A percentile compares a stretch with the other conserved stretches of the same genome.
Conservation (phyloP, 768 basidiomycete species). For the Hydnum rufescens region DNA sequence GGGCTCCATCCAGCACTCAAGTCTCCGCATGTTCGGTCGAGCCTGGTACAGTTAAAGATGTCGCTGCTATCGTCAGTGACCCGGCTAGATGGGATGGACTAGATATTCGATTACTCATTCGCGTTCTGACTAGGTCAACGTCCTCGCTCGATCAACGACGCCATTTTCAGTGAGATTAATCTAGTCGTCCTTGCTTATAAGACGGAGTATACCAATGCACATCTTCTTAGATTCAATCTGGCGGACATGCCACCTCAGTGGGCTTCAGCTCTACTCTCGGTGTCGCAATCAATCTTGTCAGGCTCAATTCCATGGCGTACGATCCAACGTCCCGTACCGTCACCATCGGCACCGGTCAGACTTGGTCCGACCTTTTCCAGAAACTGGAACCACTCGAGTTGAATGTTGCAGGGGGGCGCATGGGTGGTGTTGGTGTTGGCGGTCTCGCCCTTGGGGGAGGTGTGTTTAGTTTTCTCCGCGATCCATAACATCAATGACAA, state of each 20-base stretch:
- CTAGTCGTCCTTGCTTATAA: neutral
- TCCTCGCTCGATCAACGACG: neutral
- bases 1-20: neutral
- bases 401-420: constrained; percentile 41
- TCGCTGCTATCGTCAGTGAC: neutral
- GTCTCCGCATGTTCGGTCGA: neutral
- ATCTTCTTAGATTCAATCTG: constrained; percentile 46
- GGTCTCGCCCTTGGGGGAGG: constrained; percentile 26
- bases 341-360: constrained; percentile 39
- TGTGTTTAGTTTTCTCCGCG: neutral
- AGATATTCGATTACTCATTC: neutral
- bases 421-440: constrained; percentile 40
- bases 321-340: no score
- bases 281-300: no score
- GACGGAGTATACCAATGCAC: no score
- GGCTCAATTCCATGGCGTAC: no score
- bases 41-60: neutral
- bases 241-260: constrained; percentile 36
- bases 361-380: no score
- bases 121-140: neutral
- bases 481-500: neutral
- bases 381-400: no score
- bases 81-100: neutral
- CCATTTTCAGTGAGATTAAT: neutral
- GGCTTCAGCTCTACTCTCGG: constrained; percentile 34